A percentile compares a stretch with the other conserved stretches of the same genome.
These are phyloP conservation scores for Eucalyptus erythrocorys DNA, from an alignment of 345 rosid genomes.

Conservation along the genomic window DNA sequence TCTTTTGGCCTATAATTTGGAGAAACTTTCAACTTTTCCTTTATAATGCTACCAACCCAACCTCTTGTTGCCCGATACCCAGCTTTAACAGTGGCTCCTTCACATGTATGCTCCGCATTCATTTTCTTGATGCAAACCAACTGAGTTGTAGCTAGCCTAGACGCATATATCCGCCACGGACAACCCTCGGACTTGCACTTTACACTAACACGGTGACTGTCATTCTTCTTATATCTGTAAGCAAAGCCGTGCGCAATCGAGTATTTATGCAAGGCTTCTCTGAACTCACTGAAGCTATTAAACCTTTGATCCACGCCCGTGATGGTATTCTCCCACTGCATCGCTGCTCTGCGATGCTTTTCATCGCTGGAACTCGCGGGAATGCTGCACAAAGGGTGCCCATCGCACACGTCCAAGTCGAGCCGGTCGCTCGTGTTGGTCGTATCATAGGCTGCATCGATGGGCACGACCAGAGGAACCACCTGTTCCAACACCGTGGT, in stretches of 20 bases:
- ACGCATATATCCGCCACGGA: constrained; percentile 88
- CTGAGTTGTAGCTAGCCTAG: constrained; percentile 79
- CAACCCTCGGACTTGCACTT: constrained; percentile 87
- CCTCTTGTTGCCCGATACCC: constrained; percentile 84
- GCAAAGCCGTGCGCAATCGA: constrained; percentile 88
- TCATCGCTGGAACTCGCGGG: constrained; percentile 25
- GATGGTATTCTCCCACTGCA: constrained; percentile 78
- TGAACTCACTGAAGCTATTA: constrained; percentile 65
- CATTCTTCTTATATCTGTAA: constrained; percentile 85
- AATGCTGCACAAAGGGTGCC: constrained; percentile 24
- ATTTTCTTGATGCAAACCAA: constrained; percentile 78
- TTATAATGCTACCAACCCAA: constrained; percentile 91
- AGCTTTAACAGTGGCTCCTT: constrained; percentile 67
- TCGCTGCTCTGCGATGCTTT: constrained; percentile 47
- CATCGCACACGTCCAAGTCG: constrained; percentile 18
- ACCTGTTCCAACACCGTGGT: constrained; percentile 52
- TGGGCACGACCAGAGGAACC: constrained; percentile 23
- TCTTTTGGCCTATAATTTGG: constrained; percentile 91
- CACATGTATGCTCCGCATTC: constrained; percentile 78
- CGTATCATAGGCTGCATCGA: constrained; percentile 21
- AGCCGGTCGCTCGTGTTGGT: background rate
- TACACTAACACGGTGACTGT: constrained; percentile 79
- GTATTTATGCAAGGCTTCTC: constrained; percentile 84
- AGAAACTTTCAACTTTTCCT: constrained; percentile 70
- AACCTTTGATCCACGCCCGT: constrained; percentile 92